A percentile compares a stretch with the other conserved stretches of the same genome.
These are phyloP conservation scores for Jackrogersella minutella DNA, from an alignment of 495 filamentous ascomycete species.

Conservation along the genomic window DNA sequence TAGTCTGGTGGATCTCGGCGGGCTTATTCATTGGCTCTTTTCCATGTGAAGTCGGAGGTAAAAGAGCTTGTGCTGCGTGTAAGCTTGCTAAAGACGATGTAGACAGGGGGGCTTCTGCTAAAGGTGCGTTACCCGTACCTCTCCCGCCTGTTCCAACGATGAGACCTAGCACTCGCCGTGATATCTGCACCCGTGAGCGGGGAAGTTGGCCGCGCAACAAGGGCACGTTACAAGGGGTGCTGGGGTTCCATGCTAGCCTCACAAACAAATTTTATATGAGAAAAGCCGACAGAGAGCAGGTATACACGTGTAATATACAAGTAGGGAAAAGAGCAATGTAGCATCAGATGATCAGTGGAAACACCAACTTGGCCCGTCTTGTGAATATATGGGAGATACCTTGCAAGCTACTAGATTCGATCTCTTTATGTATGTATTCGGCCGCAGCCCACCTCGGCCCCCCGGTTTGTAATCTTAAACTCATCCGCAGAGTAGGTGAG, in stretches of 20 bases:
- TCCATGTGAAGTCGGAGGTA: not conserved
- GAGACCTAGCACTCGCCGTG: not conserved
- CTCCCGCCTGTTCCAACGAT: constrained; percentile 13
- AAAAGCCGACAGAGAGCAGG: constrained; percentile 12
- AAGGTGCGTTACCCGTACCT: constrained; percentile 15
- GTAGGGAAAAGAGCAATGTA: constrained; percentile 10
- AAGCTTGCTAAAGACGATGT: constrained; percentile 25
- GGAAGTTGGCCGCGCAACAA: constrained; percentile 27
- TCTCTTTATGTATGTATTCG: constrained; percentile 19
- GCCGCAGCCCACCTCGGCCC: constrained; percentile 5
- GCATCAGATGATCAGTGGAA: constrained; percentile 18
- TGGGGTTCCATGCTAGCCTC: constrained; percentile 34
- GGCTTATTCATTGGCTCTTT: constrained; percentile 16
- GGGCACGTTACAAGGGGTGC: constrained; percentile 36
- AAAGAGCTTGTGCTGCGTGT: constrained; percentile 23
- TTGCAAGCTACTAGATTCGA: constrained; percentile 32
- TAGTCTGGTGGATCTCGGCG: constrained; percentile 31
- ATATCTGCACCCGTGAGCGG: constrained; percentile 32
- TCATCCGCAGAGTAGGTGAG: constrained; percentile 32
- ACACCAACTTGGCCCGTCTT: constrained; percentile 10
- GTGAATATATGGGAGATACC: not conserved
- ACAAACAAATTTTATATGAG: constrained; percentile 21
- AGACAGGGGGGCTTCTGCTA: constrained; percentile 9
- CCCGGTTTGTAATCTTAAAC: constrained; percentile 26
- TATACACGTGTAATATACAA: constrained; percentile 2